phyloP scores from a whole-genome alignment of 768 basidiomycete genomes.

The Albatrellus ellisii region DNA sequence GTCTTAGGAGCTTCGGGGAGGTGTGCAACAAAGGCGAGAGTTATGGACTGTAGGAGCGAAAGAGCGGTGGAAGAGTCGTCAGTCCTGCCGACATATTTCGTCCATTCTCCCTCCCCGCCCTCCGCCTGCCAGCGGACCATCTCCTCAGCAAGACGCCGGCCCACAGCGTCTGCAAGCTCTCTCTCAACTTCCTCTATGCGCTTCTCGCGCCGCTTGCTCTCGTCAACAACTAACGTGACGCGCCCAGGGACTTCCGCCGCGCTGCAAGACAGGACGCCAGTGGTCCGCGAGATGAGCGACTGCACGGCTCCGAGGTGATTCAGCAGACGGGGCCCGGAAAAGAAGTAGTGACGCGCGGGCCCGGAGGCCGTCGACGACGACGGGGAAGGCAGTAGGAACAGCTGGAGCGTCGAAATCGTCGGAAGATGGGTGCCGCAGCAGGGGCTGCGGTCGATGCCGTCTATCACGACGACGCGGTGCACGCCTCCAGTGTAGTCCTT shows the following conservation, averaged over 20 bases:
- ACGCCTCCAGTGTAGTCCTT: slow-evolving; percentile 65
- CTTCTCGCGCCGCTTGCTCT: slow-evolving; percentile 53
- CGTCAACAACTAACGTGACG: slow-evolving; percentile 51
- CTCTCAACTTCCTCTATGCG: slow-evolving; percentile 55
- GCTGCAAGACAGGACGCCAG: slow-evolving; percentile 56
- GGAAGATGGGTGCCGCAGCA: slow-evolving; percentile 83
- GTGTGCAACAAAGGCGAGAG: slow-evolving; percentile 28
- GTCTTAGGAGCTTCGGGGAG: slow-evolving; percentile 11
- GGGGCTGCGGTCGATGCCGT: slow-evolving; percentile 72
- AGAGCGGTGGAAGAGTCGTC: slow-evolving; percentile 51
- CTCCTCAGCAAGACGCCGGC: slow-evolving; percentile 26
- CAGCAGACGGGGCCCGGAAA: slow-evolving; percentile 68
- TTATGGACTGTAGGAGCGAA: slow-evolving; percentile 45
- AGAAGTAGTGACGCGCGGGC: slow-evolving; percentile 68
- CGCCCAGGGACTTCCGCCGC: slow-evolving; percentile 54
- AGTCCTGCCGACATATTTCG: slow-evolving; percentile 39
- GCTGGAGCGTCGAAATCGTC: slow-evolving; percentile 55
- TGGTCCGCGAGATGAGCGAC: slow-evolving; percentile 36
- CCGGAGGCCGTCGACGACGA: slow-evolving; percentile 46
- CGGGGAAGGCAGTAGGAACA: slow-evolving; percentile 56
- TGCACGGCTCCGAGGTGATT: slow-evolving; percentile 48
- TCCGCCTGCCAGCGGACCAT: slow-evolving; percentile 17
- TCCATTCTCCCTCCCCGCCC: slow-evolving; percentile 22
- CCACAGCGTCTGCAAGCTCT: slow-evolving; percentile 45
- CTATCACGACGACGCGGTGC: slow-evolving; percentile 72